These are phyloP conservation scores for Acanthamoeba culbertsoni DNA, from an alignment of 208 protist species.

Conservation along the genomic window DNA sequence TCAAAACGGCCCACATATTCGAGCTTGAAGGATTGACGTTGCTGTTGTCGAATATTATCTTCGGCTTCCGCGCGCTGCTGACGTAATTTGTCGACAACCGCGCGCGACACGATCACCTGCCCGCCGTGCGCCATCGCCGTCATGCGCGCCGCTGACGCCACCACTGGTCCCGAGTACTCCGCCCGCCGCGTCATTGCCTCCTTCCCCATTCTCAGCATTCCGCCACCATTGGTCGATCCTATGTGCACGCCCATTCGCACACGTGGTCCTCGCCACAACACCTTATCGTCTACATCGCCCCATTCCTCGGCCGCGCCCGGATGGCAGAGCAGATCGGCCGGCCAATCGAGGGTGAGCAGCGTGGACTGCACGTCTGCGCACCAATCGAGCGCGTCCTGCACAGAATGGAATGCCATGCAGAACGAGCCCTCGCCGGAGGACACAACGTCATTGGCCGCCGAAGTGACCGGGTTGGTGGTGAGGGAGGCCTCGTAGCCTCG, in stretches of 20 bases:
- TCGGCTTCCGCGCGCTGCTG: not conserved
- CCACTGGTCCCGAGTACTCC: slow-evolving; percentile 16
- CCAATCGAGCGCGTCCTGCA: not conserved
- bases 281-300: slow-evolving; percentile 5
- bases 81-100: not conserved
- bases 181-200: not conserved
- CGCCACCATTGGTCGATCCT: not conserved
- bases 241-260: slow-evolving; percentile 42
- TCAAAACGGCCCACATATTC: not conserved
- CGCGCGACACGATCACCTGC: not conserved
- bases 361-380: slow-evolving; percentile 40
- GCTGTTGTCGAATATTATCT: not conserved
- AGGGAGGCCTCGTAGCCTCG: slow-evolving; percentile 23
- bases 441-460: not conserved
- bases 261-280: not conserved
- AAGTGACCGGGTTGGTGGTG: not conserved
- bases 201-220: not conserved
- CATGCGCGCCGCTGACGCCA: not conserved
- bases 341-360: slow-evolving; percentile 1
- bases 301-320: slow-evolving; percentile 41
- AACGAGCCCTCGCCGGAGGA: slow-evolving; percentile 31
- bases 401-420: slow-evolving; percentile 46
- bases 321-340: not conserved
- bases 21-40: not conserved
- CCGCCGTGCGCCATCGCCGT: slow-evolving; percentile 40